Evolutionary conservation across 2,329 filamentous ascomycete genomes (phyloP).

Genomic region (Didymella exigua): DNA sequence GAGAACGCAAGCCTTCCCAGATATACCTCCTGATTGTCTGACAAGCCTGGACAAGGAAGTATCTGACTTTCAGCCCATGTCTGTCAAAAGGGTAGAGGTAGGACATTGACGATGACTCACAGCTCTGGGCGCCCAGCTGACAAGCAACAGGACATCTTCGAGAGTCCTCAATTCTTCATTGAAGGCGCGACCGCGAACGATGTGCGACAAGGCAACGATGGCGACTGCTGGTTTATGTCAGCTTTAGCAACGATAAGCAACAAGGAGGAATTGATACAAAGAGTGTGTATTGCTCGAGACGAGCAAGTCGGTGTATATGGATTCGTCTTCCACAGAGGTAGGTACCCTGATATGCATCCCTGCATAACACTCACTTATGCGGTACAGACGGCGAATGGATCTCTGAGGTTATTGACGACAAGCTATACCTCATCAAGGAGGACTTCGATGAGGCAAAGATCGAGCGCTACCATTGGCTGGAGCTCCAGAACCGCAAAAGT

Average conservation of each 20-base stretch:
- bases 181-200: constrained; percentile 78
- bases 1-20: constrained; percentile 40
- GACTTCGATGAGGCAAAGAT: constrained; percentile 78
- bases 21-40: constrained; percentile 55
- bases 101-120: background rate
- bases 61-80: constrained; percentile 63
- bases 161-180: constrained; percentile 75
- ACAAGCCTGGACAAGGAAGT: constrained; percentile 53
- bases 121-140: constrained; percentile 19
- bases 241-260: constrained; percentile 78
- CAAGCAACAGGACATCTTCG: constrained; percentile 72
- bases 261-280: constrained; percentile 72
- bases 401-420: constrained; percentile 89
- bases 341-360: constrained; percentile 12
- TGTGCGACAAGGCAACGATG: constrained; percentile 76
- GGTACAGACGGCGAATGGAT: constrained; percentile 81
- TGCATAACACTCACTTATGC: constrained; percentile 28
- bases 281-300: constrained; percentile 73
- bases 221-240: constrained; percentile 87
- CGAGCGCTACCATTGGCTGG: constrained; percentile 74
- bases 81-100: constrained; percentile 72
- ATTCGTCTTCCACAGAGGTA: constrained; percentile 78
- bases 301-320: constrained; percentile 80
- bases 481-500: constrained; percentile 72
- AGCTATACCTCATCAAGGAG: constrained; percentile 81